Evolutionary conservation across 2,329 filamentous ascomycete genomes (phyloP).

Genomic region (Aureobasidium sp.): DNA sequence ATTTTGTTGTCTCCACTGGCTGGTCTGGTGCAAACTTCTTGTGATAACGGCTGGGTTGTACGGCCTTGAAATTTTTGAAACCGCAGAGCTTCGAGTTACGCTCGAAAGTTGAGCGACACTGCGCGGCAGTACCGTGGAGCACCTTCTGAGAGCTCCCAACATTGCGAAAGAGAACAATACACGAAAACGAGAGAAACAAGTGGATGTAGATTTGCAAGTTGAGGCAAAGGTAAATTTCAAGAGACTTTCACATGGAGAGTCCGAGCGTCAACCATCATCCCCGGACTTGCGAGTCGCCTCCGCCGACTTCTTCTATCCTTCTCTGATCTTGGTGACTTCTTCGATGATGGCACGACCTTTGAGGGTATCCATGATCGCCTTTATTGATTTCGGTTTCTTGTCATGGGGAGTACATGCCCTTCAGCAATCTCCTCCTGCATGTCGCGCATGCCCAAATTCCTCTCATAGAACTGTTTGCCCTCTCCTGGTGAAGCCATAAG

Average conservation of each 20-base stretch:
- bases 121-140: slow-evolving; percentile 24
- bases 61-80: neutral
- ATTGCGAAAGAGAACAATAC: neutral
- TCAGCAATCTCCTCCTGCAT: slow-evolving; percentile 16
- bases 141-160: slow-evolving; percentile 19
- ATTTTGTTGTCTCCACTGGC: slow-evolving; percentile 31
- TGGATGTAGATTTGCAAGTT: neutral
- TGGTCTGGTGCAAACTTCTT: slow-evolving; percentile 31
- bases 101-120: slow-evolving; percentile 19
- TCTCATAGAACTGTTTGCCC: slow-evolving; percentile 21
- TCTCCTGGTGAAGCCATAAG: slow-evolving; percentile 19
- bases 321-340: too few species aligned
- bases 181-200: neutral
- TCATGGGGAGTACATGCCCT: neutral
- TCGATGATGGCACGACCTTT: neutral
- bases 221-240: slow-evolving; percentile 12
- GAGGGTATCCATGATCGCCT: neutral
- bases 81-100: neutral
- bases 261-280: neutral
- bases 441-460: slow-evolving; percentile 20
- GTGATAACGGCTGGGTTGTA: slow-evolving; percentile 6
- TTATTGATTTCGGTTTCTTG: neutral
- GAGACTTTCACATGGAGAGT: slow-evolving; percentile 6
- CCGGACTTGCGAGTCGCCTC: neutral
- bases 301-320: neutral